These are phyloP conservation scores for Tetrapisispora phaffii DNA, from an alignment of 805 yeast genomes.

Conservation along the genomic window DNA sequence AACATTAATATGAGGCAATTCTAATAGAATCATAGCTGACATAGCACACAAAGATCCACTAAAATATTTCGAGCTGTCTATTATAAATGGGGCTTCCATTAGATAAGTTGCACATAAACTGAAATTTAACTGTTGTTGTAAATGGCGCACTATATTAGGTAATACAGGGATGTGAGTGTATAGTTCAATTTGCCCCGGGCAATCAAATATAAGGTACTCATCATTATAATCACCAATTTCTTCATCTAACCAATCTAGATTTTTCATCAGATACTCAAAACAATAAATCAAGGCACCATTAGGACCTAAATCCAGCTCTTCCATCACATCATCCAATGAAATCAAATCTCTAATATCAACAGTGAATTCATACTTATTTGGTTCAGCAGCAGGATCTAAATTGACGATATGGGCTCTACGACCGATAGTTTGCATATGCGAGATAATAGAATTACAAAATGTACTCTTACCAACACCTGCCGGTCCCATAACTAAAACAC, in stretches of 20 bases:
- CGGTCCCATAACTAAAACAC: conserved; percentile 89
- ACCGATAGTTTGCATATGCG: conserved; percentile 83
- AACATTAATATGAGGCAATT: conserved; percentile 88
- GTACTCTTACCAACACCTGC: conserved; percentile 97
- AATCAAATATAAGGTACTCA: conserved; percentile 87
- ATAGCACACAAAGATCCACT: conserved; percentile 93
- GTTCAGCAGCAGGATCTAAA: conserved; percentile 94
- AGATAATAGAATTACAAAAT: conserved; percentile 77
- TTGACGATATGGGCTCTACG: conserved; percentile 92
- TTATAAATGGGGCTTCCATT: conserved; percentile 86
- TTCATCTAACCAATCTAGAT: conserved; percentile 94
- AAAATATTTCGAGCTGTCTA: conserved; percentile 85
- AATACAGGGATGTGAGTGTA: conserved; percentile 91
- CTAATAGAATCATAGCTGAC: conserved; percentile 95
- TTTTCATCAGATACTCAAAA: conserved; percentile 80
- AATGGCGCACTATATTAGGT: conserved; percentile 80
- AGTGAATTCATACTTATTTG: conserved; percentile 82
- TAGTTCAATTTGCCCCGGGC: conserved; percentile 94
- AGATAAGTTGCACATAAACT: conserved; percentile 87
- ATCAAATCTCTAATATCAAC: conserved; percentile 87
- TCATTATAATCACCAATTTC: conserved; percentile 94
- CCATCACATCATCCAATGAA: conserved; percentile 89
- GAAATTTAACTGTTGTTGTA: conserved; percentile 70
- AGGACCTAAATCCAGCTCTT: conserved; percentile 86
- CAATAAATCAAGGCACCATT: conserved; percentile 92